A percentile compares a stretch with the other conserved stretches of the same genome.
These are phyloP conservation scores for Paradendryphiella salina DNA, from an alignment of 2,329 filamentous ascomycete species.

Conservation along the genomic window DNA sequence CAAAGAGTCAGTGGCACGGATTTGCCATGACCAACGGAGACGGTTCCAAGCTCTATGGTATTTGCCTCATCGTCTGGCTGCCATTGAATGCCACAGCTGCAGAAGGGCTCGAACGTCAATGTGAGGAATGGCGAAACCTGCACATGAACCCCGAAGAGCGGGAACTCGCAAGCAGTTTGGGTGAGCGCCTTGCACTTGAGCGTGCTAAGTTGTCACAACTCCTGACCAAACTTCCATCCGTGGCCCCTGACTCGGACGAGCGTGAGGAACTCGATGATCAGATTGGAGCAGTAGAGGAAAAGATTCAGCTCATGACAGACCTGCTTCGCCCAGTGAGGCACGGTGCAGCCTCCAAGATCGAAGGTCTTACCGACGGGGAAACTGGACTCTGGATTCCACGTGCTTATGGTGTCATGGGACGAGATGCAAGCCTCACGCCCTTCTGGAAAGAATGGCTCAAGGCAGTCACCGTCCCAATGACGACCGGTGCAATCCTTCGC, in stretches of 20 bases:
- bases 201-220: constrained; percentile 87
- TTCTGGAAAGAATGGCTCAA: constrained; percentile 99
- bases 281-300: constrained; percentile 94
- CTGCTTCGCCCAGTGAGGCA: constrained; percentile 89
- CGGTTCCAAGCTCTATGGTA: constrained; percentile 87
- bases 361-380: constrained; percentile 91
- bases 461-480: constrained; percentile 94
- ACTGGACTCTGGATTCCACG: constrained; percentile 95
- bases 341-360: constrained; percentile 94
- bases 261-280: constrained; percentile 88
- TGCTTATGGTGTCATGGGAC: constrained; percentile 88
- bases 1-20: constrained; percentile 96
- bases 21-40: constrained; percentile 97
- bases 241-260: constrained; percentile 76
- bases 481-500: constrained; percentile 77
- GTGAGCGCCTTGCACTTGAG: constrained; percentile 82
- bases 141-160: constrained; percentile 91
- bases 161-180: constrained; percentile 88
- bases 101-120: constrained; percentile 73
- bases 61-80: constrained; percentile 91
- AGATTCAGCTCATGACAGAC: constrained; percentile 95
- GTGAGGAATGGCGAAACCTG: constrained; percentile 55
- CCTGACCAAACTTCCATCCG: constrained; percentile 77
- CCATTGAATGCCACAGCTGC: constrained; percentile 80
- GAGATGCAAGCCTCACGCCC: constrained; percentile 77